Base-by-base conservation (phyloP, 306 rosid genomes). In the Echinosophora koreensis region DNA sequence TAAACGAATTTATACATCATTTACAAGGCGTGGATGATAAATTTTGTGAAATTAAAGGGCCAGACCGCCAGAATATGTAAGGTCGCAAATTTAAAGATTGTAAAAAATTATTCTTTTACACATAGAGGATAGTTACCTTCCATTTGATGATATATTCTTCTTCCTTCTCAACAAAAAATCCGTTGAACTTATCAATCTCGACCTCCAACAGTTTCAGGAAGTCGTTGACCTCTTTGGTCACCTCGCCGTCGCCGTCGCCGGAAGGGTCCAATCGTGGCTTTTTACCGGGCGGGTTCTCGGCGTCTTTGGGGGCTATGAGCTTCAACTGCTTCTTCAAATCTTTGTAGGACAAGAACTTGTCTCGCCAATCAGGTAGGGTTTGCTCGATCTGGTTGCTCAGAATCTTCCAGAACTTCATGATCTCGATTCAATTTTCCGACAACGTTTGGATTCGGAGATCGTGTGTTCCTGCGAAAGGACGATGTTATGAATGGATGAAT, bases 341-440 rank as follows among this genome's bases (percentile, higher is more conserved):
- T 77, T 94, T 92, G 84, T 94, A 94, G 18, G 93, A 88, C 60
- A 94, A 60, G 71, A 90, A 92, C 80, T 85, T 80, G 84, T 94
- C 97, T n/a, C 83, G 87, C 97, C 98, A 94, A 32, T 89, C 94
- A 1, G 98, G 97, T 22, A 89, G 61, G 41, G 97, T 91, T 63
- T 87, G 91, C 61, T 88, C 97, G 55, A 94, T 87, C 80, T 84
- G 88, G 39, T 67, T 90, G 42, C 90, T 83, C 8, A 94, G 89
- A 66, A 85, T 92, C 84, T 89, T 92, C 92, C 89, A 86, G 80
- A 94, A 94, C 86, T 94, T 94, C 98, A 94, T 94, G 47, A 34
- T 27, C 4, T 32, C 5, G 4, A 12, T 46, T 8, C 9, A n/a
- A n/a, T 51, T 16, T 60, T 22, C 22, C 22, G 44, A 14, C 7